phyloP scores from a whole-genome alignment of 2,329 filamentous ascomycete genomes.

The Penicillium capsulatum region DNA sequence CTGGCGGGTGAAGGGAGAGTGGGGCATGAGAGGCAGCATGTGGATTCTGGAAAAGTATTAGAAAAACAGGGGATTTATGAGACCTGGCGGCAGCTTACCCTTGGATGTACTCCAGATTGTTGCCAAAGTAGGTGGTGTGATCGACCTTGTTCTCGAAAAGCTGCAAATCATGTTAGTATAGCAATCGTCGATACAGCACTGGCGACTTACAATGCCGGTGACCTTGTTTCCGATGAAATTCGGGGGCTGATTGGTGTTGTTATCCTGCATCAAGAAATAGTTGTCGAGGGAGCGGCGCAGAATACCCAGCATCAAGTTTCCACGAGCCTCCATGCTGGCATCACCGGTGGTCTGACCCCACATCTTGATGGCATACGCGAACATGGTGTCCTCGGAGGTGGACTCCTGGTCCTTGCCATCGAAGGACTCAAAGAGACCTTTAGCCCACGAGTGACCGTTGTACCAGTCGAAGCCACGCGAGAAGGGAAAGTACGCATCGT shows the following conservation, averaged over 20 bases:
- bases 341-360: slow-evolving; percentile 82
- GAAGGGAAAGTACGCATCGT: slow-evolving; percentile 74
- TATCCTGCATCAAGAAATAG: slow-evolving; percentile 75
- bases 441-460: slow-evolving; percentile 91
- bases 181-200: neutral
- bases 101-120: slow-evolving; percentile 65
- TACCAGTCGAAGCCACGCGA: slow-evolving; percentile 89
- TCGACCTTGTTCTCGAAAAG: slow-evolving; percentile 95
- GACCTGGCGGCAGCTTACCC: slow-evolving; percentile 37
- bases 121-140: slow-evolving; percentile 84
- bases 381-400: slow-evolving; percentile 84
- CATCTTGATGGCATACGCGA: slow-evolving; percentile 84
- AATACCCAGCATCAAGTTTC: slow-evolving; percentile 79
- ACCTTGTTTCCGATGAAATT: slow-evolving; percentile 78
- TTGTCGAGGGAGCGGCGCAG: slow-evolving; percentile 66
- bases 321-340: slow-evolving; percentile 71
- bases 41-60: slow-evolving; percentile 61
- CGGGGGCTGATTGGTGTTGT: slow-evolving; percentile 67
- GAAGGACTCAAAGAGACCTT: slow-evolving; percentile 50
- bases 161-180: slow-evolving; percentile 19
- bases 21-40: slow-evolving; percentile 72
- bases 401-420: slow-evolving; percentile 65
- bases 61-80: neutral
- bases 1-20: slow-evolving; percentile 63
- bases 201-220: slow-evolving; percentile 50